Evolutionary conservation across 352 stramenopile species (phyloP).

Genomic region (Phytophthora sansomeana): DNA sequence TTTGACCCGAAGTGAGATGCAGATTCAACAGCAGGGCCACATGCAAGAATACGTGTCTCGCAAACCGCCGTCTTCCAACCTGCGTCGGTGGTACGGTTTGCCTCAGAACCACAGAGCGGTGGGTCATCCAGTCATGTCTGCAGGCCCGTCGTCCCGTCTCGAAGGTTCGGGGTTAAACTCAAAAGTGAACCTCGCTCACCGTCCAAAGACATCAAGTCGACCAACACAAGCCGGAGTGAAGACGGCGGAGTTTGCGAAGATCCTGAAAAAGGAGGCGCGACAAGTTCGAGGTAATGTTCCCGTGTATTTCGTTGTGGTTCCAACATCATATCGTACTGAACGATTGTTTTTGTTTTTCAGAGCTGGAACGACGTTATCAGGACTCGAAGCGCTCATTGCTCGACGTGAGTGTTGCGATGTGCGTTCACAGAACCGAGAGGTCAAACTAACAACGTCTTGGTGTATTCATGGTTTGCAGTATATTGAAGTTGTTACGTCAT

Average conservation of each 20-base stretch:
- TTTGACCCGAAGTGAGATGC: slow-evolving; percentile 46
- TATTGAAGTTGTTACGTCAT: slow-evolving; percentile 55
- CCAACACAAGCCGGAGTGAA: slow-evolving; percentile 5
- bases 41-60: slow-evolving; percentile 58
- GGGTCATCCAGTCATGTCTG: slow-evolving; percentile 19
- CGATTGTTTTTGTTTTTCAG: slow-evolving; percentile 15
- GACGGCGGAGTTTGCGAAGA: slow-evolving; percentile 44
- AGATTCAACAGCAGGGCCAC: slow-evolving; percentile 52
- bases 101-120: slow-evolving; percentile 14
- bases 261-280: slow-evolving; percentile 46
- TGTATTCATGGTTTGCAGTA: slow-evolving; percentile 27
- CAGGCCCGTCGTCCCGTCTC: slow-evolving; percentile 15
- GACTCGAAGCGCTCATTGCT: slow-evolving; percentile 66
- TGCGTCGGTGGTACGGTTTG: slow-evolving; percentile 26
- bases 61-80: slow-evolving; percentile 30
- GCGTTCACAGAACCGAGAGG: background rate
- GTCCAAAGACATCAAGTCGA: slow-evolving; percentile 3
- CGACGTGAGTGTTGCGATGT: slow-evolving; percentile 32
- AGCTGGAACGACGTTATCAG: slow-evolving; percentile 61
- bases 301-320: background rate
- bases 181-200: background rate
- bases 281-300: slow-evolving; percentile 44
- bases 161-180: background rate
- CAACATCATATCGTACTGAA: background rate
- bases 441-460: background rate